A percentile compares a stretch with the other conserved stretches of the same genome.
Evolutionary conservation across 306 rosid genomes (phyloP).

Genomic region (Acacia crassicarpa): DNA sequence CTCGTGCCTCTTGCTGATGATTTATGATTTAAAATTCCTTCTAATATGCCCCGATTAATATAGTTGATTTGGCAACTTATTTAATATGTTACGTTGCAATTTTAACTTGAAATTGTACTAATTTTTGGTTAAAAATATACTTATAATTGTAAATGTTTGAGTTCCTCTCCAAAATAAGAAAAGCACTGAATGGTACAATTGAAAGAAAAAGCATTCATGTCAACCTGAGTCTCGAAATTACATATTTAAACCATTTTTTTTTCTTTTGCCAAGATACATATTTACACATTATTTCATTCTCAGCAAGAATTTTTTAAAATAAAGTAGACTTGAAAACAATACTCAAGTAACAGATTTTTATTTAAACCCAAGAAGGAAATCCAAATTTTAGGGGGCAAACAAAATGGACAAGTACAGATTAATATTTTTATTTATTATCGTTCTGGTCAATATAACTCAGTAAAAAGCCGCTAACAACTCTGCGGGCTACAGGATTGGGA

Average conservation of each 20-base stretch:
- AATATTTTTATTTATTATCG: conserved; percentile 36
- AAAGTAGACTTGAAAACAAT: not conserved
- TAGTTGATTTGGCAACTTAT: not conserved
- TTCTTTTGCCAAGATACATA: not conserved
- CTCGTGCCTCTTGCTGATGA: not conserved
- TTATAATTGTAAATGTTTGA: not conserved
- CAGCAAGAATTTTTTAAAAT: not conserved
- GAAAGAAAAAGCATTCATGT: not conserved
- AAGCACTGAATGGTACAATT: not conserved
- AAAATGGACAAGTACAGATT: not conserved
- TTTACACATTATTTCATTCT: not conserved
- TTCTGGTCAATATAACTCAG: conserved; percentile 70
- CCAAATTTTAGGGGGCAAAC: not conserved
- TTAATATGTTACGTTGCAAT: not conserved
- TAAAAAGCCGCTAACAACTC: conserved; percentile 87
- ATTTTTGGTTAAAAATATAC: no score
- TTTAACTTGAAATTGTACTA: not conserved
- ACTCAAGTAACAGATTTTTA: not conserved
- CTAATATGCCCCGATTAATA: not conserved
- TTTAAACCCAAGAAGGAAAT: not conserved
- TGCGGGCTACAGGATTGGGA: conserved; percentile 80
- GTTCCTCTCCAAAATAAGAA: no score
- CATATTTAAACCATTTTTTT: not conserved
- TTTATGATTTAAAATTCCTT: not conserved
- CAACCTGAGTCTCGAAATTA: not conserved